Evolutionary conservation across 176 grass and related monocot species (phyloP).

Genomic region (Cymbopogon citratus): DNA sequence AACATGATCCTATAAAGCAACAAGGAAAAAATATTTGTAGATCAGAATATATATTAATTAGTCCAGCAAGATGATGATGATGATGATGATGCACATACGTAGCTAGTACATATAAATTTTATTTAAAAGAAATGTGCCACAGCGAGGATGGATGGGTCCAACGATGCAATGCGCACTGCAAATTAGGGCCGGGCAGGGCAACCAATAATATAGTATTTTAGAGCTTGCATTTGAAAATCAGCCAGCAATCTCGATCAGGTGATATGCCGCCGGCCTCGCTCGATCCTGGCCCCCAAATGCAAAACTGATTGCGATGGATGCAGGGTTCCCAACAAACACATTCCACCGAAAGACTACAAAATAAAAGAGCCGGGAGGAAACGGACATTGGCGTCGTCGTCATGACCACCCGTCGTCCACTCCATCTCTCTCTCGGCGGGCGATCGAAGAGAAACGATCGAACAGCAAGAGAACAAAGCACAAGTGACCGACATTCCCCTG

Average conservation of each 20-base stretch:
- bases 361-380: neutral
- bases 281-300: neutral
- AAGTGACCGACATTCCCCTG: slow-evolving; percentile 57
- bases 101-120: no score
- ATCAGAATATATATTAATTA: neutral
- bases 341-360: slow-evolving; percentile 35
- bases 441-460: neutral
- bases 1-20: neutral
- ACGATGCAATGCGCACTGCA: neutral
- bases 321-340: slow-evolving; percentile 15
- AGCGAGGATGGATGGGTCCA: neutral
- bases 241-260: slow-evolving; percentile 25
- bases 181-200: no score
- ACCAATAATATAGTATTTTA: neutral
- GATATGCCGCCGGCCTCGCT: neutral
- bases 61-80: neutral
- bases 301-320: slow-evolving; percentile 34
- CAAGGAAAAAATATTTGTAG: neutral
- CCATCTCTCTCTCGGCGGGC: neutral
- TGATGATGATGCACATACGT: neutral
- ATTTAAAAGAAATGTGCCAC: neutral
- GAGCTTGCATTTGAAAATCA: slow-evolving; percentile 15
- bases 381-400: slow-evolving; percentile 29
- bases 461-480: slow-evolving; percentile 54
- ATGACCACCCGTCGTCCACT: neutral